A percentile compares a stretch with the other conserved stretches of the same genome.
Evolutionary conservation across 139 green algal species (phyloP).

Genomic region (Picochlorum sp.): DNA sequence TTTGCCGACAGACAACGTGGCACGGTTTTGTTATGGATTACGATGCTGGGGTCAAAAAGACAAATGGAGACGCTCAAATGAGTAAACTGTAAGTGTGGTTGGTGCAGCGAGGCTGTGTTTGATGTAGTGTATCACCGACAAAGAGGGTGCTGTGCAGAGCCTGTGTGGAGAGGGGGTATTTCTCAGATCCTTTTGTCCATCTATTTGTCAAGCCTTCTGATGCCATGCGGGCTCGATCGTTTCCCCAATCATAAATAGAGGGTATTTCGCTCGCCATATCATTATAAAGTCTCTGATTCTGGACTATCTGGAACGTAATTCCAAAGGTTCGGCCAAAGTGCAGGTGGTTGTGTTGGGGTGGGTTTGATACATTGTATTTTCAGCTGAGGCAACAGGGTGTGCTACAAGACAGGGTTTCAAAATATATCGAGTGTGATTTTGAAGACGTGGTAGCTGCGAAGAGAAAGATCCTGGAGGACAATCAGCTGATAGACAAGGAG

Average conservation of each 20-base stretch:
- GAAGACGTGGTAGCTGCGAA: conserved; percentile 26
- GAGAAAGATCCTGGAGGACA: not conserved
- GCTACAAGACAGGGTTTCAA: conserved; percentile 4
- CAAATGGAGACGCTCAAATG: conserved; percentile 82
- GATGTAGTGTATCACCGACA: not conserved
- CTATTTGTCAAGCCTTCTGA: conserved; percentile 57
- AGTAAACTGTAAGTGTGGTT: conserved; percentile 60
- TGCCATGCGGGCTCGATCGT: conserved; percentile 29
- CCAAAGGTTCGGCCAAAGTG: conserved; percentile 4
- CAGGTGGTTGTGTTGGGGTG: conserved; percentile 77
- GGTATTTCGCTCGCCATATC: conserved; percentile 66
- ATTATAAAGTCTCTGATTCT: conserved; percentile 49
- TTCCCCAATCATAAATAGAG: conserved; percentile 75
- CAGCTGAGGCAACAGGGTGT: conserved; percentile 34
- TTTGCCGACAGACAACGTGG: too few relatives aligned
- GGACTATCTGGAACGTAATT: conserved; percentile 41
- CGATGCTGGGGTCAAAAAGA: conserved; percentile 57
- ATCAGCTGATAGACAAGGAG: not conserved
- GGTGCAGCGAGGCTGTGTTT: not conserved
- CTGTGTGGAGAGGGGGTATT: conserved; percentile 70
- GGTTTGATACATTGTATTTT: conserved; percentile 83
- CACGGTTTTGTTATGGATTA: not conserved
- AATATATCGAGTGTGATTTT: conserved; percentile 73
- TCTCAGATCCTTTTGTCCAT: conserved; percentile 70
- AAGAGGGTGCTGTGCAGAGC: conserved; percentile 44